Evolutionary conservation across 73 alveolate genomes (phyloP).

Genomic region (Paramecium tetraurelia): DNA sequence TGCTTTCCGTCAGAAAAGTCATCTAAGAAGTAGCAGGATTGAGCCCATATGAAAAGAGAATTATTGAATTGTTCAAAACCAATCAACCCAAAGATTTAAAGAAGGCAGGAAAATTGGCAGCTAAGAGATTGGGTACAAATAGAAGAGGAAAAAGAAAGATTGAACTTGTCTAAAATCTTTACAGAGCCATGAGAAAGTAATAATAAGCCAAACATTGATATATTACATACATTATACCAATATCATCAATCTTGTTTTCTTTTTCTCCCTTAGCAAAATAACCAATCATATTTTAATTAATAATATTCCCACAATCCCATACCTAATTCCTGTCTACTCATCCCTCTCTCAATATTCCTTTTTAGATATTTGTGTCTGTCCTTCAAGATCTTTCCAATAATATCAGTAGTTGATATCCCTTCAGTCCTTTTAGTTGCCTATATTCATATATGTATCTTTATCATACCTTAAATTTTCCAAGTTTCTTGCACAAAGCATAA

Average conservation of each 20-base stretch:
- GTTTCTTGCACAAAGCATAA: slow-evolving; percentile 86
- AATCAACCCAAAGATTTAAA: slow-evolving; percentile 83
- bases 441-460: not conserved
- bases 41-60: slow-evolving; percentile 94
- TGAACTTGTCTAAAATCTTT: slow-evolving; percentile 76
- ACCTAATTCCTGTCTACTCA: slow-evolving; percentile 84
- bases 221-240: slow-evolving; percentile 30
- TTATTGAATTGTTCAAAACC: slow-evolving; percentile 88
- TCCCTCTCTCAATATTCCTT: slow-evolving; percentile 91
- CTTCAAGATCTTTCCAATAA: slow-evolving; percentile 82
- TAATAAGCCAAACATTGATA: slow-evolving; percentile 52
- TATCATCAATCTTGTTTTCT: slow-evolving; percentile 15
- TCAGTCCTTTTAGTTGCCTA: slow-evolving; percentile 96
- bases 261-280: not conserved
- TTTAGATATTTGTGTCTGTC: slow-evolving; percentile 85
- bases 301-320: slow-evolving; percentile 59
- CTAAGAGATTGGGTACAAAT: slow-evolving; percentile 93
- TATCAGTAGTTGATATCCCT: slow-evolving; percentile 93
- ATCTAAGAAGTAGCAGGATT: slow-evolving; percentile 93
- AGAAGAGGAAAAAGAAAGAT: slow-evolving; percentile 91
- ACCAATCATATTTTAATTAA: slow-evolving; percentile 1
- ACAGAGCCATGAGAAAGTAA: slow-evolving; percentile 72
- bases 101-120: slow-evolving; percentile 93
- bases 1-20: slow-evolving; percentile 67
- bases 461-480: slow-evolving; percentile 81